These are phyloP conservation scores for Somion occarium DNA, from an alignment of 1,284 basidiomycete species.

Conservation along the genomic window DNA sequence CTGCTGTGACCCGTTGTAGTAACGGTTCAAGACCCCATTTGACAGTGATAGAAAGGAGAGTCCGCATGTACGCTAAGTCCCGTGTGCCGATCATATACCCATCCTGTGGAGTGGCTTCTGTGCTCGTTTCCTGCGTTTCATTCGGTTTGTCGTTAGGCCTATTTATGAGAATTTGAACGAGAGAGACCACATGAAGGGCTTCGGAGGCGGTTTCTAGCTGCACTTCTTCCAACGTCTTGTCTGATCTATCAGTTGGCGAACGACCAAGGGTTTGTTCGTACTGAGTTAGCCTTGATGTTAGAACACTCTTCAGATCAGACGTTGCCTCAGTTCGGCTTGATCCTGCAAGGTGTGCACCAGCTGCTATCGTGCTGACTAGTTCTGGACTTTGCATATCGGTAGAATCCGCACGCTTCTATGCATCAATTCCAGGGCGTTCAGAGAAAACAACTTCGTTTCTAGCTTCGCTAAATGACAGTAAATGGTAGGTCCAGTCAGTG, in stretches of 20 bases:
- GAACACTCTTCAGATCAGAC: conserved; percentile 33
- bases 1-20: conserved; percentile 36
- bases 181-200: conserved; percentile 47
- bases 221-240: conserved; percentile 34
- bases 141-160: background rate
- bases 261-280: conserved; percentile 33
- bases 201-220: conserved; percentile 53
- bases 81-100: conserved; percentile 52
- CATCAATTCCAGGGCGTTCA: no score
- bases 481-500: no score
- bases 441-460: no score
- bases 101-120: conserved; percentile 14
- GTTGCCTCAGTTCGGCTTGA: conserved; percentile 12
- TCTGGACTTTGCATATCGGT: conserved; percentile 11
- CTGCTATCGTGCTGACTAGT: conserved; percentile 9
- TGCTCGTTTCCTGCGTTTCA: no score
- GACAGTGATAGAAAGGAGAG: conserved; percentile 60
- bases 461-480: no score
- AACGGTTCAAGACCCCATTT: conserved; percentile 63
- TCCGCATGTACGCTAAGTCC: conserved; percentile 58
- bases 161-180: conserved; percentile 38
- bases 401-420: no score
- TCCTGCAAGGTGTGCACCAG: conserved; percentile 14
- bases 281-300: conserved; percentile 34
- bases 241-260: conserved; percentile 12